A percentile compares a stretch with the other conserved stretches of the same genome.
These are phyloP conservation scores for Fusarium bulbicola DNA, from an alignment of 2,329 filamentous ascomycete genomes.

Conservation along the genomic window DNA sequence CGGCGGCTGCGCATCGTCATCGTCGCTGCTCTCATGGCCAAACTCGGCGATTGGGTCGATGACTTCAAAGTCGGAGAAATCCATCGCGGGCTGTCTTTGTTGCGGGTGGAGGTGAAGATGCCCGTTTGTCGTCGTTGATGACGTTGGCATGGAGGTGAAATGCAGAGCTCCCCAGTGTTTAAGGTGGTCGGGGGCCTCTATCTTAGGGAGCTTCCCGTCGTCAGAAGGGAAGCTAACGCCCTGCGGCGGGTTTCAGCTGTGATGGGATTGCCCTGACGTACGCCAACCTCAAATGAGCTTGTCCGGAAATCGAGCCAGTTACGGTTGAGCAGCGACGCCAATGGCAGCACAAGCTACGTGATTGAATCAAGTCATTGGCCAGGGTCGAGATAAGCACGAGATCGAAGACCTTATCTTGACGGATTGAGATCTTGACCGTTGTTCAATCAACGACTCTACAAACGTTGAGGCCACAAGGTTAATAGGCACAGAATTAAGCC, in stretches of 20 bases:
- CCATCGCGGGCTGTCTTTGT: constrained; percentile 22
- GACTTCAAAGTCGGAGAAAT: constrained; percentile 40
- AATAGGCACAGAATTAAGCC: not conserved
- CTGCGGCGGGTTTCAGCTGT: constrained; percentile 20
- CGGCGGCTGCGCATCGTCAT: constrained; percentile 14
- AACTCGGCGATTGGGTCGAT: constrained; percentile 38
- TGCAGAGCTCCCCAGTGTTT: constrained; percentile 22
- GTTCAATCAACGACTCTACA: not conserved
- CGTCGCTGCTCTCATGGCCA: constrained; percentile 20
- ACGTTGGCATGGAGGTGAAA: not conserved
- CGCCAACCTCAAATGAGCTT: constrained; percentile 22
- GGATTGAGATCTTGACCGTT: not conserved
- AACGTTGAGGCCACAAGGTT: not conserved
- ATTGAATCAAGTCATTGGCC: constrained; percentile 7
- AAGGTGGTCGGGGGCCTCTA: not conserved
- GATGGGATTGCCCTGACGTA: constrained; percentile 5
- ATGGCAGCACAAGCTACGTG: not conserved
- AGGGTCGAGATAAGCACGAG: not conserved
- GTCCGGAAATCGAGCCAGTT: constrained; percentile 21
- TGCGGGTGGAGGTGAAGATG: not conserved
- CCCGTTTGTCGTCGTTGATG: not conserved
- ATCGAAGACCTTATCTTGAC: not conserved
- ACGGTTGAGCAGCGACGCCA: constrained; percentile 13
- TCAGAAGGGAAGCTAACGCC: constrained; percentile 5
- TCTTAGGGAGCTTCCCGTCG: not conserved